A percentile compares a stretch with the other conserved stretches of the same genome.
Conservation (phyloP, 2,329 filamentous ascomycete species). For the Fonsecaea pedrosoi region DNA sequence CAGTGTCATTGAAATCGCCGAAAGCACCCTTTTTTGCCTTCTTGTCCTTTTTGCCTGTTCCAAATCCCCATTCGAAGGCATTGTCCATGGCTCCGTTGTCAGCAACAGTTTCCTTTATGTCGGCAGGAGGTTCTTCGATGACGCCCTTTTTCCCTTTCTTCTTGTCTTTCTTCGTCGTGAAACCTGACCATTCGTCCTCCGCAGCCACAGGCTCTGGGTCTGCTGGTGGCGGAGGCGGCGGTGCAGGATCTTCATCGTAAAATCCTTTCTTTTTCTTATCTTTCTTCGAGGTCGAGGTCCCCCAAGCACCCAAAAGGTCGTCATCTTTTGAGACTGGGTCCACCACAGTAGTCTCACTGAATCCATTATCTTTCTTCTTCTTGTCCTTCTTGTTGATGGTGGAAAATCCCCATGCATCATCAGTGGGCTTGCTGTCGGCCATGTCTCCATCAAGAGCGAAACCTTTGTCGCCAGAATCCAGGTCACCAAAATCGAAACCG, state of each 20-base stretch:
- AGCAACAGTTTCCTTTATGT: constrained; percentile 25
- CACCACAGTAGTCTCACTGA: constrained; percentile 37
- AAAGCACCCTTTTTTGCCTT: constrained; percentile 47
- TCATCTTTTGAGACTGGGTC: constrained; percentile 40
- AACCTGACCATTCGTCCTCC: constrained; percentile 39
- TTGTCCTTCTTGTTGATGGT: constrained; percentile 54
- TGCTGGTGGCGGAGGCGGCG: constrained; percentile 34
- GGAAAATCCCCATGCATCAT: constrained; percentile 49
- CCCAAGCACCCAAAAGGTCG: constrained; percentile 45
- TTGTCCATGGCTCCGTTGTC: constrained; percentile 26
- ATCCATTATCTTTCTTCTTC: constrained; percentile 54
- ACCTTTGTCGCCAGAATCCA: constrained; percentile 51
- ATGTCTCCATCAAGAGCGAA: constrained; percentile 55
- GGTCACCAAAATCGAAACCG: constrained; percentile 54
- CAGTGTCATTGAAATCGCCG: constrained; percentile 37
- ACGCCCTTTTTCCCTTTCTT: constrained; percentile 43
- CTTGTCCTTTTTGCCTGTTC: constrained; percentile 53
- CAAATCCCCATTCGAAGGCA: constrained; percentile 38
- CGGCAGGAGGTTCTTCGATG: constrained; percentile 33
- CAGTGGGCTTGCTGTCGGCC: constrained; percentile 48
- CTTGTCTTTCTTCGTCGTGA: constrained; percentile 43
- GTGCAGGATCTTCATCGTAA: constrained; percentile 31
- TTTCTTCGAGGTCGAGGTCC: constrained; percentile 53
- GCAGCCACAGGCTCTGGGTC: constrained; percentile 43
- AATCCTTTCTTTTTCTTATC: constrained; percentile 49